Evolutionary conservation across 2,329 filamentous ascomycete genomes (phyloP).

Genomic region (Calonectria multiphialidica): DNA sequence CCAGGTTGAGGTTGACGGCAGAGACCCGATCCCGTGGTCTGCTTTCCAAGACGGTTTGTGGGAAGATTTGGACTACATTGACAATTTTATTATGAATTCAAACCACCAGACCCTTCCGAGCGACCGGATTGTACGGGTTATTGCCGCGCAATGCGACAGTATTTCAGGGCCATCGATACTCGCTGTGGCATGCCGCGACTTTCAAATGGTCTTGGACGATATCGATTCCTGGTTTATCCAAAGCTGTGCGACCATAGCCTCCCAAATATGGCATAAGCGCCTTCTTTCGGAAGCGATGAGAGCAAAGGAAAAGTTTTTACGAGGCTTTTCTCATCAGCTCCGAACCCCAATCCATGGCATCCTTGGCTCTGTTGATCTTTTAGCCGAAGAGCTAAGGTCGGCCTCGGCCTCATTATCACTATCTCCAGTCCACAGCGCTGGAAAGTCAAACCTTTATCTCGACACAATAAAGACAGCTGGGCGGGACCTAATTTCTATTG

Average conservation of each 20-base stretch:
- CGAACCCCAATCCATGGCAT: constrained; percentile 62
- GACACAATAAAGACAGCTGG: constrained; percentile 54
- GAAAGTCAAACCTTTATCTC: constrained; percentile 34
- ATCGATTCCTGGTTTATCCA: constrained; percentile 60
- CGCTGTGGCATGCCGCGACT: constrained; percentile 54
- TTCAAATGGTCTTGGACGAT: constrained; percentile 60
- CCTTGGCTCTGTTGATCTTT: constrained; percentile 51
- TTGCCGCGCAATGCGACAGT: constrained; percentile 51
- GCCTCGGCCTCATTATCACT: constrained; percentile 6
- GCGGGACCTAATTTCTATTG: constrained; percentile 56
- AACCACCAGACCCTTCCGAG: constrained; percentile 49
- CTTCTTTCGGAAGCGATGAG: constrained; percentile 54
- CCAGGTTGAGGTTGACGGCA: constrained; percentile 42
- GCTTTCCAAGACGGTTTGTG: constrained; percentile 55
- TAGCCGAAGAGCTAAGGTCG: constrained; percentile 54
- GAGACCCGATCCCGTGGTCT: constrained; percentile 38
- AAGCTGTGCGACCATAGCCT: constrained; percentile 52
- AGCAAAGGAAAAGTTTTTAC: constrained; percentile 58
- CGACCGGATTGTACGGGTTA: constrained; percentile 49
- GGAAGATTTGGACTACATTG: constrained; percentile 56
- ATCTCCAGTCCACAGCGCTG: background rate
- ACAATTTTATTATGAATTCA: constrained; percentile 50
- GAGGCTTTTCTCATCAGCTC: constrained; percentile 60
- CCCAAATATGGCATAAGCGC: constrained; percentile 52
- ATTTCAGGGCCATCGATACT: constrained; percentile 48